These are phyloP conservation scores for Penicillium sp. DNA, from an alignment of 2,329 filamentous ascomycete genomes.

Conservation along the genomic window DNA sequence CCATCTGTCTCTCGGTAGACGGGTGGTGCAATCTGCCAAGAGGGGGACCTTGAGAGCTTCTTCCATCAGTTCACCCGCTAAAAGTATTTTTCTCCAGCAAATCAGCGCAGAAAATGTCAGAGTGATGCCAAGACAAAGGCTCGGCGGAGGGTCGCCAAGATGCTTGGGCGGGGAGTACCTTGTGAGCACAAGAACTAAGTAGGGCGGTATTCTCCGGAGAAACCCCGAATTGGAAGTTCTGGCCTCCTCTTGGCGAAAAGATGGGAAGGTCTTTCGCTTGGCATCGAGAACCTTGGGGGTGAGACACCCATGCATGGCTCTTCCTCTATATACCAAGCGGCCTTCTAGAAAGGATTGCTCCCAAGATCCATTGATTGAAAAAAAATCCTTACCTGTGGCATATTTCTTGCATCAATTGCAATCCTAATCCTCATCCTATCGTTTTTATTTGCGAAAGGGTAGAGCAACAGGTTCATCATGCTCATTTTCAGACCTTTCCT, in stretches of 20 bases:
- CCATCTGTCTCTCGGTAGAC: not conserved
- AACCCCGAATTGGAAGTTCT: not conserved
- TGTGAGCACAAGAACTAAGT: conserved; percentile 11
- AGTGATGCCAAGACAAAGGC: conserved; percentile 18
- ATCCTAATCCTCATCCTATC: not conserved
- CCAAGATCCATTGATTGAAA: not conserved
- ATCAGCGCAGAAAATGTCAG: conserved; percentile 1
- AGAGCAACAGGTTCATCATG: conserved; percentile 5
- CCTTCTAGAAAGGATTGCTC: not conserved
- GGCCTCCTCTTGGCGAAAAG: conserved; percentile 11
- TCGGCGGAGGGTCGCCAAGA: conserved; percentile 21
- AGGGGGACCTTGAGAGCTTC: conserved; percentile 23
- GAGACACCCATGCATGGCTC: conserved; percentile 1
- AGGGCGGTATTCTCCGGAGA: not conserved
- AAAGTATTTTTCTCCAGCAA: not conserved
- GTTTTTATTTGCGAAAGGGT: not conserved
- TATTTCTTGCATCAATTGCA: not conserved
- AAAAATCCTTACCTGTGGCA: not conserved
- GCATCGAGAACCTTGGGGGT: conserved; percentile 24
- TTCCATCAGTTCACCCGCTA: conserved; percentile 1
- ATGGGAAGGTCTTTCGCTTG: conserved; percentile 16
- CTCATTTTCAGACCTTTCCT: conserved; percentile 6
- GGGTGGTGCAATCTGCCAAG: conserved; percentile 2
- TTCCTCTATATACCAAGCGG: not conserved
- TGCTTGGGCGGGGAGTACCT: conserved; percentile 20